Evolutionary conservation across 352 stramenopile genomes (phyloP), one percentile per base, ranked within the genome.

Genomic region (Phytophthora nicotianae): DNA sequence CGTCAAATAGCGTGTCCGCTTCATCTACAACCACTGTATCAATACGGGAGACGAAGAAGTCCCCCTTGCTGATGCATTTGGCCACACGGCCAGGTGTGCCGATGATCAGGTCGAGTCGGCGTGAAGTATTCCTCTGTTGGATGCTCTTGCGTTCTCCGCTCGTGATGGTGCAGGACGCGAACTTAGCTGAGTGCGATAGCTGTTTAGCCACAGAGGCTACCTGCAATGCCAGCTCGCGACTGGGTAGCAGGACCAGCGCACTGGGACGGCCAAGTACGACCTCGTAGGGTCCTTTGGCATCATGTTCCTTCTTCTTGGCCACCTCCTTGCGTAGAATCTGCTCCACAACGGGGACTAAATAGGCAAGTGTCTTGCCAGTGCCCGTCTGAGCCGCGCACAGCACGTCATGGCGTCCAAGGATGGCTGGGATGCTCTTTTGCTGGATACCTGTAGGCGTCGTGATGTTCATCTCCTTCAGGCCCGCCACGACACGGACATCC

Each of bases 1-100:
- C 81, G 53, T 93, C 85, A 17, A 95, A 77, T 2, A 95, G 50
- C 50, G 81, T 93, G 42, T 95, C 86, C 7, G 86, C 86, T 55
- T 95, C 86, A 54, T 95, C 86, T 6, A 91, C 50, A 33, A 93
- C 78, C 43, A 93, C 49, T 4, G 81, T 90, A 32, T 77, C 58
- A 37, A 93, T 72, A 3, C 72, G 76, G n/a, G 84, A 93, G n/a
- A 95, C 65, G 21, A 83, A 91, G 50, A 95, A 81, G 46, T 93
- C 82, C 17, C 75, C 72, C 20, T 79, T 83, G 45, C 71, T 78
- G 38, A 93, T 81, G 57, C 81, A 90, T 54, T 90, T 91, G 32
- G 79, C 77, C 16, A 95, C 65, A 1, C 86, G 74, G 0, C 86
- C 86, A 16, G 86, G 86, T 23, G 86, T 95, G 10, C 82, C 86